A percentile compares a stretch with the other conserved stretches of the same genome.
Conservation (phyloP, 2,329 filamentous ascomycete species). For the Cercospora sp. region DNA sequence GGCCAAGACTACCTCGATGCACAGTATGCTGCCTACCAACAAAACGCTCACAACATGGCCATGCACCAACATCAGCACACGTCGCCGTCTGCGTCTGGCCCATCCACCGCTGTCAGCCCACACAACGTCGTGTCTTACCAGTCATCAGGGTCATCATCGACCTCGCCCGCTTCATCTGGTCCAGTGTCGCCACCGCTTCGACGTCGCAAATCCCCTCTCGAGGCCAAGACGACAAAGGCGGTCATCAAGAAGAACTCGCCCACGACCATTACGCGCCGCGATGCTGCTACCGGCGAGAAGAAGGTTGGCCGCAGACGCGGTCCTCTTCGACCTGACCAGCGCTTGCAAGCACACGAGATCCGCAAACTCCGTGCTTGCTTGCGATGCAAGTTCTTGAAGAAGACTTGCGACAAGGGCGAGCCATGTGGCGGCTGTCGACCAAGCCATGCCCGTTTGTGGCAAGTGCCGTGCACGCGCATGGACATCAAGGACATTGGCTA, state of each 20-base stretch:
- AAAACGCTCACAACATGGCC: slow-evolving; percentile 37
- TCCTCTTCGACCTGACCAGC: slow-evolving; percentile 86
- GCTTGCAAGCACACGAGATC: slow-evolving; percentile 95
- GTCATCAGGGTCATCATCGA: slow-evolving; percentile 37
- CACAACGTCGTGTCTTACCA: slow-evolving; percentile 31
- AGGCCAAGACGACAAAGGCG: slow-evolving; percentile 78
- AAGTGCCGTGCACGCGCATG: slow-evolving; percentile 95
- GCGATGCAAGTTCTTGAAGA: slow-evolving; percentile 98
- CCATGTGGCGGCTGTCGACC: slow-evolving; percentile 94
- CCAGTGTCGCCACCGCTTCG: slow-evolving; percentile 57
- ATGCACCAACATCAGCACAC: slow-evolving; percentile 33
- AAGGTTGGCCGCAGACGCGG: slow-evolving; percentile 88
- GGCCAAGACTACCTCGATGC: slow-evolving; percentile 63
- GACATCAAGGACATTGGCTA: slow-evolving; percentile 98
- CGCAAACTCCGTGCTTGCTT: slow-evolving; percentile 91
- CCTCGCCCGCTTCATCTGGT: slow-evolving; percentile 39
- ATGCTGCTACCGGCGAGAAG: slow-evolving; percentile 71
- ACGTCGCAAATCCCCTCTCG: slow-evolving; percentile 59
- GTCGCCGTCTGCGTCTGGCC: slow-evolving; percentile 30
- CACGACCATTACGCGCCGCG: slow-evolving; percentile 70
- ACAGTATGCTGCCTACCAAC: slow-evolving; percentile 46
- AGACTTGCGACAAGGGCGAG: slow-evolving; percentile 97
- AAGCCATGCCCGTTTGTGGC: slow-evolving; percentile 92
- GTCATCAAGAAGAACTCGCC: slow-evolving; percentile 68
- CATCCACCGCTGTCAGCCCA: slow-evolving; percentile 34